phyloP scores from a whole-genome alignment of 768 basidiomycete genomes.

The Termitomyces sp. region DNA sequence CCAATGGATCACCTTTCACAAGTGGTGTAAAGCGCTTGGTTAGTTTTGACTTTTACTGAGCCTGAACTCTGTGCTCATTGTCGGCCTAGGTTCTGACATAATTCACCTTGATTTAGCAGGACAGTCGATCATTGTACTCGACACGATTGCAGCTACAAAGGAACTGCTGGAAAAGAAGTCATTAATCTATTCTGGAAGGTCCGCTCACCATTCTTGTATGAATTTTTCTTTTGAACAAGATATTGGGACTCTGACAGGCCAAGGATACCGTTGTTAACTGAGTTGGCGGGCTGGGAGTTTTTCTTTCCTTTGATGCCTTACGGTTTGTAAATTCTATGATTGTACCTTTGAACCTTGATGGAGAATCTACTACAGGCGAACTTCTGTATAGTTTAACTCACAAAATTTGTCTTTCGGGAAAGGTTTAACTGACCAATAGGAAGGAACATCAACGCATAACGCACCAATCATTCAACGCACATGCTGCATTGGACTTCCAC shows the following conservation, averaged over 20 bases:
- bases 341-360: not conserved
- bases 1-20: conserved; percentile 13
- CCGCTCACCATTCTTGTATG: too few species aligned
- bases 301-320: not conserved
- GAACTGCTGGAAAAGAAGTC: not conserved
- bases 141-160: not conserved
- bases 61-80: not conserved
- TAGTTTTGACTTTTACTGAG: conserved; percentile 11
- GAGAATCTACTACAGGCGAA: not conserved
- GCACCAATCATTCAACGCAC: conserved; percentile 26
- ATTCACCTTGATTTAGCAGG: not conserved
- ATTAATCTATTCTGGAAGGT: not conserved
- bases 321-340: not conserved
- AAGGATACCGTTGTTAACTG: not conserved
- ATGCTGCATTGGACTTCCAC: conserved; percentile 21
- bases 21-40: conserved; percentile 12
- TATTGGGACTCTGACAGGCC: not conserved
- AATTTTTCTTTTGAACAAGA: not conserved
- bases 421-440: conserved; percentile 4
- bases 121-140: not conserved
- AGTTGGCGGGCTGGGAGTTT: not conserved
- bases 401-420: not conserved
- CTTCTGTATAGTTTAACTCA: not conserved
- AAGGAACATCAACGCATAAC: conserved; percentile 25
- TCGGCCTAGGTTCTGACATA: not conserved